These are phyloP conservation scores for Ascochyta rabiei DNA, from an alignment of 2,329 filamentous ascomycete genomes.

Conservation along the genomic window DNA sequence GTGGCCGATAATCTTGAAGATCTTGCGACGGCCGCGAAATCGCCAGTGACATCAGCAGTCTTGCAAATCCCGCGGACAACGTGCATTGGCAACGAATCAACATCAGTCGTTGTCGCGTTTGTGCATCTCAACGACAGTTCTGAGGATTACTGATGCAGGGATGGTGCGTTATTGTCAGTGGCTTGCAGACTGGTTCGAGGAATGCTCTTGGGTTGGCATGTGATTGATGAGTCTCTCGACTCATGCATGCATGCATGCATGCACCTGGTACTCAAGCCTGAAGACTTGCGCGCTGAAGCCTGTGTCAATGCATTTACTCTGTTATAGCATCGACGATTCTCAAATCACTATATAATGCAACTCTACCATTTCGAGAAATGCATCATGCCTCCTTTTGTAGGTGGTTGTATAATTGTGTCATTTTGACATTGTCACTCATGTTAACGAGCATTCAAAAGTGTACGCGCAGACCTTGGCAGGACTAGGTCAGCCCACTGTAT, in stretches of 20 bases:
- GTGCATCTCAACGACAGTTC: constrained; percentile 22
- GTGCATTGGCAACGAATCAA: constrained; percentile 10
- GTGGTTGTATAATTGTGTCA: no score
- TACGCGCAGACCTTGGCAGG: no score
- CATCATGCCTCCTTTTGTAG: background rate
- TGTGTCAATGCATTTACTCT: background rate
- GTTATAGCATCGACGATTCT: background rate
- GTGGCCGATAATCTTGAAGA: constrained; percentile 17
- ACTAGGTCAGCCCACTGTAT: no score
- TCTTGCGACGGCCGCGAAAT: constrained; percentile 5
- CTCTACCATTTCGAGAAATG: background rate
- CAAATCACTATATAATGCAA: background rate
- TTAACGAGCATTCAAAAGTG: no score
- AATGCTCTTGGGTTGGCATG: constrained; percentile 5
- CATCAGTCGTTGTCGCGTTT: constrained; percentile 6
- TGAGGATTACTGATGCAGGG: constrained; percentile 13
- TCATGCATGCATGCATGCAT: background rate
- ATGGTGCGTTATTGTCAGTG: constrained; percentile 9
- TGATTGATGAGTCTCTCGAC: background rate
- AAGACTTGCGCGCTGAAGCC: background rate
- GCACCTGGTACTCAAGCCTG: background rate
- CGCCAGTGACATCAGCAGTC: constrained; percentile 7
- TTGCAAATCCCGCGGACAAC: background rate
- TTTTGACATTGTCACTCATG: no score
- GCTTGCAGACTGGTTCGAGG: constrained; percentile 4